A percentile compares a stretch with the other conserved stretches of the same genome.
These are phyloP conservation scores for Septoria petroselini DNA, from an alignment of 2,329 filamentous ascomycete species.

Conservation along the genomic window DNA sequence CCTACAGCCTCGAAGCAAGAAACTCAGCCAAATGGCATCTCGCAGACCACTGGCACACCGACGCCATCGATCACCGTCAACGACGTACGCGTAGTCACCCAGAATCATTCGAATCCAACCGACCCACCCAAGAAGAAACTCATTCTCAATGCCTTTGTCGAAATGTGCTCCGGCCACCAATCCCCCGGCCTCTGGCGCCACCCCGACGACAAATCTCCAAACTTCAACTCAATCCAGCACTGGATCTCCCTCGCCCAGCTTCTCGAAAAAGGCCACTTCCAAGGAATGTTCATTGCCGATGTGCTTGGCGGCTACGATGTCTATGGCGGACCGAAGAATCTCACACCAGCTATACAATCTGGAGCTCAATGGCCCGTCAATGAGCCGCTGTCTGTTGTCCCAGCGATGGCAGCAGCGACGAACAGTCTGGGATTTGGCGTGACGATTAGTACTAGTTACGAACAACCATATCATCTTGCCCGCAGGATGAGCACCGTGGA, in stretches of 20 bases:
- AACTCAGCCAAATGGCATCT: not conserved
- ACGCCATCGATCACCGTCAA: not conserved
- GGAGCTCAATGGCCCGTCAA: constrained; percentile 71
- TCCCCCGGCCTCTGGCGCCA: constrained; percentile 62
- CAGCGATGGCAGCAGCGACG: constrained; percentile 66
- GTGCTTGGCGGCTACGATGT: constrained; percentile 67
- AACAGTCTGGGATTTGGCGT: constrained; percentile 67
- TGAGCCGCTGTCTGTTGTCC: constrained; percentile 61
- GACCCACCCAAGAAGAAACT: constrained; percentile 40
- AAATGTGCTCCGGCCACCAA: constrained; percentile 47
- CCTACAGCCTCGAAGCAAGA: not conserved
- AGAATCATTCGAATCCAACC: not conserved
- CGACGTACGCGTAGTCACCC: not conserved
- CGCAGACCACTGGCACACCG: too few species aligned
- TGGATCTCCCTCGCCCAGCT: constrained; percentile 61
- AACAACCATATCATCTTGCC: constrained; percentile 66
- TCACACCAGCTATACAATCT: constrained; percentile 58
- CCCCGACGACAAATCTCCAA: constrained; percentile 60
- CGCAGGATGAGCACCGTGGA: constrained; percentile 64
- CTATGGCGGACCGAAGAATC: constrained; percentile 60
- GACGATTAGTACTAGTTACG: constrained; percentile 65
- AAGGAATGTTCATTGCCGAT: constrained; percentile 66
- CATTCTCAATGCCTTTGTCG: constrained; percentile 46
- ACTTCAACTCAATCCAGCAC: constrained; percentile 60
- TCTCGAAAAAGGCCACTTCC: constrained; percentile 61